Evolutionary conservation across 2,329 filamentous ascomycete species (phyloP).

Genomic region (Sclerotinia nivalis): DNA sequence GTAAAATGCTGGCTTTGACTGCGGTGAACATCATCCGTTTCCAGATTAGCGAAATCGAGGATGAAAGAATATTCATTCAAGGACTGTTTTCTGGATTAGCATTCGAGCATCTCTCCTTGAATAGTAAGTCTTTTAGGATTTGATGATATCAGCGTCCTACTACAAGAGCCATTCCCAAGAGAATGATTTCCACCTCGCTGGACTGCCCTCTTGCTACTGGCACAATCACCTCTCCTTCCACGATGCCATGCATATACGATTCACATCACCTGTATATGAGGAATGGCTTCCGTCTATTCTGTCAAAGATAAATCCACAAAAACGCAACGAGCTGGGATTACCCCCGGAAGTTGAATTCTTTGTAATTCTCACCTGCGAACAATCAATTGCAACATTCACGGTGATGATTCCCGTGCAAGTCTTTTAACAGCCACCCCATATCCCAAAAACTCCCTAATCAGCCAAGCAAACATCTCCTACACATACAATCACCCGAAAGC

Average conservation of each 20-base stretch:
- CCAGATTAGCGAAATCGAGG: too few species aligned
- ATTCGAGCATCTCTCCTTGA: neutral
- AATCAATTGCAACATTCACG: too few species aligned
- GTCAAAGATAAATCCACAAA: too few species aligned
- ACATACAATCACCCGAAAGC: neutral
- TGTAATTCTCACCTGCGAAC: too few species aligned
- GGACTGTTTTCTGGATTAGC: neutral
- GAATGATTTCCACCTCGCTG: neutral
- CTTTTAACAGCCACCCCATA: neutral
- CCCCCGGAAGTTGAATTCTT: too few species aligned
- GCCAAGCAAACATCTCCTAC: neutral
- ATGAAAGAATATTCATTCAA: too few species aligned
- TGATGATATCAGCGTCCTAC: neutral
- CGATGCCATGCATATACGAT: neutral
- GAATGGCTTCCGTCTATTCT: neutral
- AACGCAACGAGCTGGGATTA: too few species aligned
- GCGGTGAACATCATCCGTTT: too few species aligned
- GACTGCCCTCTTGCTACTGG: neutral
- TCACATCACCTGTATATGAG: fast-evolving
- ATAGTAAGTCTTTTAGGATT: neutral
- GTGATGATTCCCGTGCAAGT: too few species aligned
- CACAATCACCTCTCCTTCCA: neutral
- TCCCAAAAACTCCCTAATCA: neutral
- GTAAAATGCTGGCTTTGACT: too few species aligned
- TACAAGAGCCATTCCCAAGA: neutral